A percentile compares a stretch with the other conserved stretches of the same genome.
Conservation (phyloP, 805 yeast genomes). For the Candida broadrunensis region DNA sequence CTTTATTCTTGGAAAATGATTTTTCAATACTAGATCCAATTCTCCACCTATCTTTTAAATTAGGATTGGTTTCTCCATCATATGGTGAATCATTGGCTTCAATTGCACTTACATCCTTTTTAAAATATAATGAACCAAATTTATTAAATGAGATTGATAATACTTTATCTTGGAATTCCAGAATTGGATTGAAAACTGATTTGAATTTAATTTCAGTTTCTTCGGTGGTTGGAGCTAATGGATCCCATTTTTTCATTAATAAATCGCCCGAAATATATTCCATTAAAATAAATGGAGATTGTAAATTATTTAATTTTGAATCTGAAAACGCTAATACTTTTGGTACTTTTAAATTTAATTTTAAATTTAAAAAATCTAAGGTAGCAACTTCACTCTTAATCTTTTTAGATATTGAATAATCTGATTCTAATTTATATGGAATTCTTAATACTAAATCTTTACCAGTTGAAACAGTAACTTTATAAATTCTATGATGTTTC, state of each 20-base stretch:
- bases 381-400: conserved; percentile 92
- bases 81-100: conserved; percentile 47
- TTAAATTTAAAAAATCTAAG: conserved; percentile 69
- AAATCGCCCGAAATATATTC: conserved; percentile 78
- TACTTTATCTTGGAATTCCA: conserved; percentile 59
- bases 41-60: conserved; percentile 69
- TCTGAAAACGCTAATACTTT: conserved; percentile 67
- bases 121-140: conserved; percentile 81
- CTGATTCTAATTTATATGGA: conserved; percentile 77
- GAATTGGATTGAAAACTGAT: conserved; percentile 67
- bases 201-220: conserved; percentile 49
- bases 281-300: conserved; percentile 75
- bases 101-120: conserved; percentile 55
- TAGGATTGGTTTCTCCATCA: conserved; percentile 58
- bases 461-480: conserved; percentile 59
- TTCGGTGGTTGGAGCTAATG: conserved; percentile 55
- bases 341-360: conserved; percentile 70
- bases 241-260: conserved; percentile 89
- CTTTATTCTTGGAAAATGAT: conserved; percentile 69
- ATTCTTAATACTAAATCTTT: conserved; percentile 73
- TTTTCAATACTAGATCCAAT: conserved; percentile 89
- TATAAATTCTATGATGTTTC: conserved; percentile 85
- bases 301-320: conserved; percentile 57
- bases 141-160: conserved; percentile 60
- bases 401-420: conserved; percentile 60